These are phyloP conservation scores for Nitzschia putrida DNA, from an alignment of 108 stramenopile genomes.

Conservation along the genomic window DNA sequence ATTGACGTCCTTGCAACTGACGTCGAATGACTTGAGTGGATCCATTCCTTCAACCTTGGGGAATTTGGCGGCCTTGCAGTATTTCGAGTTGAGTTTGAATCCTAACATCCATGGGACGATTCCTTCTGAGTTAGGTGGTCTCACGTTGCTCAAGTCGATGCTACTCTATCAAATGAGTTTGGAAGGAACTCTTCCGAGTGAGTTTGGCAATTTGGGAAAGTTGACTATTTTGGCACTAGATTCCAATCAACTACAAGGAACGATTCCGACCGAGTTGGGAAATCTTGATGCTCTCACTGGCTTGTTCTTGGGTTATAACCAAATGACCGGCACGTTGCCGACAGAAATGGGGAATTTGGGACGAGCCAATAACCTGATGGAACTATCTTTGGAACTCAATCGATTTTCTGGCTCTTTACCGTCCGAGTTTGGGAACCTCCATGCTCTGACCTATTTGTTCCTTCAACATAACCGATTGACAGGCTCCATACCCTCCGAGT, in stretches of 20 bases:
- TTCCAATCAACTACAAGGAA: conserved; percentile 28
- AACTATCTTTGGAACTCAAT: conserved; percentile 25
- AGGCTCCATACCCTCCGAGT: too few species aligned
- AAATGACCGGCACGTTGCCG: background rate
- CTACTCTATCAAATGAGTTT: conserved; percentile 19
- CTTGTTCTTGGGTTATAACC: background rate
- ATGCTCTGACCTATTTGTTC: too few species aligned
- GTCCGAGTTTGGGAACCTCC: conserved; percentile 2
- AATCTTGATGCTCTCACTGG: background rate
- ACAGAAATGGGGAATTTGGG: background rate
- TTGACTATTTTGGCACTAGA: conserved; percentile 31
- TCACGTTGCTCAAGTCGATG: conserved; percentile 16
- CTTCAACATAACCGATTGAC: too few species aligned
- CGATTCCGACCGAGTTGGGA: conserved; percentile 19
- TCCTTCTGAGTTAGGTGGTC: background rate
- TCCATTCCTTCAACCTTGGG: background rate
- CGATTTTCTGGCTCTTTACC: background rate
- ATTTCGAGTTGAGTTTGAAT: background rate
- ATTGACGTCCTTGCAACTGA: background rate
- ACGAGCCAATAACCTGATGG: conserved; percentile 2
- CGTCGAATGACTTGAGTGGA: background rate
- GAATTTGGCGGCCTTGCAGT: background rate
- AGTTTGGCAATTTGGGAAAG: conserved; percentile 25
- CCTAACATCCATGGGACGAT: background rate
- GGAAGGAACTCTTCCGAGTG: conserved; percentile 35